Evolutionary conservation across 129 eudicot genomes (phyloP).

Genomic region (Cynara cardunculus): DNA sequence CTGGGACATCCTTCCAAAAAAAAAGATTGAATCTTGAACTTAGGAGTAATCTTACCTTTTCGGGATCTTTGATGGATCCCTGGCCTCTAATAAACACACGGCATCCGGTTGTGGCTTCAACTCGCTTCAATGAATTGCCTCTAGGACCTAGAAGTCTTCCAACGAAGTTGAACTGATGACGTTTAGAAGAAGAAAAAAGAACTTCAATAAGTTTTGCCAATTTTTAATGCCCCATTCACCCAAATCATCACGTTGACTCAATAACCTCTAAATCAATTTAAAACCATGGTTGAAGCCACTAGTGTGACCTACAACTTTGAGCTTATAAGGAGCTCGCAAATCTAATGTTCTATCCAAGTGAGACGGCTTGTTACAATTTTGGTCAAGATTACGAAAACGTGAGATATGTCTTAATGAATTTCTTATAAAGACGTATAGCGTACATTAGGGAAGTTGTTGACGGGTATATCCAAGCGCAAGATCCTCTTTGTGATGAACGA

Average conservation of each 20-base stretch:
- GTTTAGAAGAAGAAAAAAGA: neutral
- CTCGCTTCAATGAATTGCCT: constrained; percentile 89
- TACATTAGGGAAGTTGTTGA: constrained; percentile 84
- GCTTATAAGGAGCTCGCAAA: neutral
- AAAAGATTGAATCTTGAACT: neutral
- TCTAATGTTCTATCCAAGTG: neutral
- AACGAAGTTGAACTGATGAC: constrained; percentile 73
- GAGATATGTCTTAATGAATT: neutral
- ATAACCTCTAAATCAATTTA: neutral
- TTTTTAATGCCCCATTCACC: neutral
- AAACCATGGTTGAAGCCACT: neutral
- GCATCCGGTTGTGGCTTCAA: constrained; percentile 90
- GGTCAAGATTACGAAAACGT: neutral
- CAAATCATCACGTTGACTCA: neutral
- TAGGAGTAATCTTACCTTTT: constrained; percentile 47
- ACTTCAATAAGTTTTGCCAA: neutral
- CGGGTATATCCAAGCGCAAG: constrained; percentile 80
- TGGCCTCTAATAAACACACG: constrained; percentile 88
- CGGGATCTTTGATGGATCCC: constrained; percentile 86
- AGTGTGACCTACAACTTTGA: neutral
- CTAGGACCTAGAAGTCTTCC: constrained; percentile 89
- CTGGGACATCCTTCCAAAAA: too few relatives aligned
- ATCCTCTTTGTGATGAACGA: constrained; percentile 63
- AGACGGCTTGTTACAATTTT: neutral
- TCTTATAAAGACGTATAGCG: constrained; percentile 11